Percentiles rank a stretch among this genome's conserved stretches.
phyloP scores from a whole-genome alignment of 176 grass and related monocot genomes.

The Paspalum vaginatum region DNA sequence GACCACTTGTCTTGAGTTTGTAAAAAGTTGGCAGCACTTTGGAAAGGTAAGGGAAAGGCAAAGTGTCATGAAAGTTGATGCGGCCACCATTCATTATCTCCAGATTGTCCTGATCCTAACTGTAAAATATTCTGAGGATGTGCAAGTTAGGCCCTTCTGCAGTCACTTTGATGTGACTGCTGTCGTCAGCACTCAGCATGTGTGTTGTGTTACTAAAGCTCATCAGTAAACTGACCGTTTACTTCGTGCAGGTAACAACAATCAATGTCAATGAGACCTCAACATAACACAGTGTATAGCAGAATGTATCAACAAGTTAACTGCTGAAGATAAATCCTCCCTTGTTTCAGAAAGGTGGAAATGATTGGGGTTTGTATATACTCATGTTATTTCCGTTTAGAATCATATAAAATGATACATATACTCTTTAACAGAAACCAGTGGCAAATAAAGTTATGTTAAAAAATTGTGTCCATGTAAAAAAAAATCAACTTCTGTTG shows the following conservation, averaged over 20 bases:
- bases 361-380: background rate
- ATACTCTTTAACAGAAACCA: too few relatives aligned
- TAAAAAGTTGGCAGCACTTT: slow-evolving; percentile 54
- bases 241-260: background rate
- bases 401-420: too few relatives aligned
- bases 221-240: background rate
- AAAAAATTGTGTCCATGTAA: background rate
- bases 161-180: slow-evolving; percentile 7
- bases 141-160: slow-evolving; percentile 24
- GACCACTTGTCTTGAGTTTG: slow-evolving; percentile 55
- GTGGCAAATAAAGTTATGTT: background rate
- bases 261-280: background rate
- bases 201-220: background rate
- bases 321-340: background rate
- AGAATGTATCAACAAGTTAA: background rate
- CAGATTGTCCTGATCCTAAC: slow-evolving; percentile 42
- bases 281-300: background rate
- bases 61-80: slow-evolving; percentile 37
- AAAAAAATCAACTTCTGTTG: background rate
- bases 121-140: slow-evolving; percentile 22
- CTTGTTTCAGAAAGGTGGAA: background rate
- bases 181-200: background rate
- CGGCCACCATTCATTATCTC: slow-evolving; percentile 40
- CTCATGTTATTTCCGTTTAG: background rate
- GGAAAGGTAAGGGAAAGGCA: slow-evolving; percentile 52